phyloP scores from a whole-genome alignment of 2,329 filamentous ascomycete genomes.

The Paraconiothyrium brasiliense region DNA sequence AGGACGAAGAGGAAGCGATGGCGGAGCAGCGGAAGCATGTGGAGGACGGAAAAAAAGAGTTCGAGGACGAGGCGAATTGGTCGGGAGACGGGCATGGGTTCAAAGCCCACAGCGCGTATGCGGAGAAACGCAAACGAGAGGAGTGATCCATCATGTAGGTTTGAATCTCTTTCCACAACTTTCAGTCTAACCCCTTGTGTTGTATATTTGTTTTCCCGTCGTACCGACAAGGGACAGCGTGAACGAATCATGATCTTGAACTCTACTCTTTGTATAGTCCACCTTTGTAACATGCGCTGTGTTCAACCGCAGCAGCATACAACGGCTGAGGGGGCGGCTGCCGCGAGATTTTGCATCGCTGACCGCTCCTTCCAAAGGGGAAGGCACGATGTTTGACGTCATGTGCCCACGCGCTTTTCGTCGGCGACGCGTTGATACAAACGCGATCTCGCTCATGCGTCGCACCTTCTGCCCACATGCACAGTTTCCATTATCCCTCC shows the following conservation, averaged over 20 bases:
- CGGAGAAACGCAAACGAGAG: neutral
- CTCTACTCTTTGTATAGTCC: neutral
- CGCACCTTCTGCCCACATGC: conserved; percentile 2
- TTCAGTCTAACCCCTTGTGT: neutral
- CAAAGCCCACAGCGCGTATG: neutral
- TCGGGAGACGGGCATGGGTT: conserved; percentile 1
- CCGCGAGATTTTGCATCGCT: neutral
- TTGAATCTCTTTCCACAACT: neutral
- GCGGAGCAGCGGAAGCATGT: neutral
- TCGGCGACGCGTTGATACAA: neutral
- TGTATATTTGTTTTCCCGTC: neutral
- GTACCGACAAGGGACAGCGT: neutral
- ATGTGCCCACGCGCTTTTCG: neutral
- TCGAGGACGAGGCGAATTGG: conserved; percentile 6
- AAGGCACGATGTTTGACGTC: conserved; percentile 17
- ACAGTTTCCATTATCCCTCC: neutral
- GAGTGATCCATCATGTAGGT: neutral
- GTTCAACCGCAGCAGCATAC: neutral
- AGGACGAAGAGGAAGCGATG: conserved; percentile 1
- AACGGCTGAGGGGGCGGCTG: neutral
- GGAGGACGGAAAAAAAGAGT: conserved; percentile 8
- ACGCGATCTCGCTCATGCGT: neutral
- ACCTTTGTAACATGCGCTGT: too few relatives aligned
- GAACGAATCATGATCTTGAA: neutral
- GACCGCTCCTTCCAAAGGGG: conserved; percentile 3